A percentile compares a stretch with the other conserved stretches of the same genome.
Evolutionary conservation across 2,329 filamentous ascomycete species (phyloP).

Genomic region (Sporothrix protearum): DNA sequence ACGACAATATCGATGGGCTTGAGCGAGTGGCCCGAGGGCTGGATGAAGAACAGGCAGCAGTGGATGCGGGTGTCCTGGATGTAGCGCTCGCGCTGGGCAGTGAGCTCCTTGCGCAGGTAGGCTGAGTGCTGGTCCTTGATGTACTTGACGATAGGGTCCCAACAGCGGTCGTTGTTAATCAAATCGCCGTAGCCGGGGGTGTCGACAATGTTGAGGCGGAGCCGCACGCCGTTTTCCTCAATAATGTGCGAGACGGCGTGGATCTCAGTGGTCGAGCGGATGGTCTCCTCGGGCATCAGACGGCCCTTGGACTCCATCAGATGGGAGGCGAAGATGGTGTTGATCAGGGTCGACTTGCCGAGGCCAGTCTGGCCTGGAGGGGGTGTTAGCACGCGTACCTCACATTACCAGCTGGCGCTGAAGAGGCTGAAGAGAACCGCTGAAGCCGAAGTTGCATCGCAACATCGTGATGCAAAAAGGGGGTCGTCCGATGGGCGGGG

Average conservation of each 20-base stretch:
- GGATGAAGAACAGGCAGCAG: slow-evolving; percentile 99
- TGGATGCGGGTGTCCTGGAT: slow-evolving; percentile 99
- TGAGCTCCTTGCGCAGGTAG: slow-evolving; percentile 98
- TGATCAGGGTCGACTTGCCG: slow-evolving; percentile 98
- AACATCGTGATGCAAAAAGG: background rate
- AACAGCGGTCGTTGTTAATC: slow-evolving; percentile 99
- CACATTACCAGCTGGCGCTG: background rate
- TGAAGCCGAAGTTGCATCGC: background rate
- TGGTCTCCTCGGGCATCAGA: slow-evolving; percentile 84
- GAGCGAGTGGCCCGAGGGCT: slow-evolving; percentile 93
- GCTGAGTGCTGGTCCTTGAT: slow-evolving; percentile 99
- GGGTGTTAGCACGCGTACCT: background rate
- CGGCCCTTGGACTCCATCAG: slow-evolving; percentile 98
- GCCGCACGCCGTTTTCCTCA: slow-evolving; percentile 97
- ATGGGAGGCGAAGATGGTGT: slow-evolving; percentile 99
- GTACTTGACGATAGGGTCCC: slow-evolving; percentile 99
- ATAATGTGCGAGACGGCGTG: slow-evolving; percentile 98
- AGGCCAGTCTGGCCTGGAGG: slow-evolving; percentile 87
- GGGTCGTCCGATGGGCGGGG: background rate
- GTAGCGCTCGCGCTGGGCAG: slow-evolving; percentile 96
- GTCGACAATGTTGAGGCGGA: slow-evolving; percentile 97
- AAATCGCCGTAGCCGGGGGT: slow-evolving; percentile 97
- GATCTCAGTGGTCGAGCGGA: slow-evolving; percentile 95
- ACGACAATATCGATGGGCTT: slow-evolving; percentile 99
- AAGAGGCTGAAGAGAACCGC: too few species aligned